These are phyloP conservation scores for Magnusiomyces tetraspermus DNA, from an alignment of 1,139 yeast genomes.

Conservation along the genomic window DNA sequence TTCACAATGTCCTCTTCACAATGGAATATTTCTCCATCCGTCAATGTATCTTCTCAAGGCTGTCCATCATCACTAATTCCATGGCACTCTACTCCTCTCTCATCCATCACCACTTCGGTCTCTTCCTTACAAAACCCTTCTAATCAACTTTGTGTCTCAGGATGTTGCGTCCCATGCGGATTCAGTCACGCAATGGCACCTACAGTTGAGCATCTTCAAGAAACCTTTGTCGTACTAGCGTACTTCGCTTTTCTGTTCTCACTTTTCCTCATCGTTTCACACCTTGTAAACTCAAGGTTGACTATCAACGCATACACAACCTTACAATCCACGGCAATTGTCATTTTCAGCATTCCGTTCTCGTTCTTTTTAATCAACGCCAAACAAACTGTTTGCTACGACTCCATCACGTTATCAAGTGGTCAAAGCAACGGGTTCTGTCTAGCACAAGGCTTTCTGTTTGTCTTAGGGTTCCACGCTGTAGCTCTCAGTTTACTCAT, in stretches of 20 bases:
- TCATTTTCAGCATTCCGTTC: constrained; percentile 13
- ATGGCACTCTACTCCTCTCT: neutral
- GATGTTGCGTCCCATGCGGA: constrained; percentile 15
- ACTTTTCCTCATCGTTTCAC: constrained; percentile 14
- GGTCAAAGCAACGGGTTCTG: constrained; percentile 13
- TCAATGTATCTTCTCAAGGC: neutral
- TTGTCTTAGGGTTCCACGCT: constrained; percentile 16
- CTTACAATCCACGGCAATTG: constrained; percentile 17
- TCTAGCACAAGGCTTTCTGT: constrained; percentile 16
- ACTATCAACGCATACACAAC: constrained; percentile 18
- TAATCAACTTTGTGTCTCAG: constrained; percentile 10
- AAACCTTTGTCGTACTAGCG: constrained; percentile 10
- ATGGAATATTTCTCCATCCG: neutral
- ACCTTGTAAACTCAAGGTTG: constrained; percentile 16
- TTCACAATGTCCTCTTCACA: too few species aligned
- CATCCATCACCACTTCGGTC: too few species aligned
- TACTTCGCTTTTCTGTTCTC: constrained; percentile 15
- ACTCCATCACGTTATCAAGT: constrained; percentile 10
- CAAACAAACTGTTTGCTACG: constrained; percentile 12
- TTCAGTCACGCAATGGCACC: constrained; percentile 6
- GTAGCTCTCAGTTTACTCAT: constrained; percentile 15
- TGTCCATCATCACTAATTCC: neutral
- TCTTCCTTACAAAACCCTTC: too few species aligned
- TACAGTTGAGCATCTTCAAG: constrained; percentile 9
- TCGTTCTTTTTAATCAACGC: constrained; percentile 11